Percentiles rank a stretch among this genome's conserved stretches.
These are phyloP conservation scores for Aspergillus hancockii DNA, from an alignment of 495 filamentous ascomycete species.

Conservation along the genomic window DNA sequence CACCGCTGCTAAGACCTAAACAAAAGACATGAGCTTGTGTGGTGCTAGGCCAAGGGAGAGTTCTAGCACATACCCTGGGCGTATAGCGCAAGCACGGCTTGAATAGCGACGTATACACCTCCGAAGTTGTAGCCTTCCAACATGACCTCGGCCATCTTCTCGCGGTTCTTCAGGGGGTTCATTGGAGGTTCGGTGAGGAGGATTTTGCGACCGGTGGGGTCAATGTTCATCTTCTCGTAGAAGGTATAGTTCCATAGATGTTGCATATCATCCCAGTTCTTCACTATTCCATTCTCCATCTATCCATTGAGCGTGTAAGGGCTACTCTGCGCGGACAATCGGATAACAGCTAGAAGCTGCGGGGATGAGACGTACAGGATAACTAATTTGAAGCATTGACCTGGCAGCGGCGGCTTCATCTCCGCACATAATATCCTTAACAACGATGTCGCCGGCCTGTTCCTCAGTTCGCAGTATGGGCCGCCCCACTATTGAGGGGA, in stretches of 20 bases:
- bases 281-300: slow-evolving; percentile 99
- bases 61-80: slow-evolving; percentile 70
- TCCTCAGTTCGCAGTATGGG: slow-evolving; percentile 97
- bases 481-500: slow-evolving; percentile 96
- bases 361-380: slow-evolving; percentile 63
- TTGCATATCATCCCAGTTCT: slow-evolving; percentile 99
- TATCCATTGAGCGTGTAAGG: slow-evolving; percentile 36
- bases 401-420: slow-evolving; percentile 95
- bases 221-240: slow-evolving; percentile 90
- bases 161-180: slow-evolving; percentile 93
- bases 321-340: slow-evolving; percentile 7
- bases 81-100: slow-evolving; percentile 95
- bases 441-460: slow-evolving; percentile 69
- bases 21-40: slow-evolving; percentile 18
- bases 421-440: slow-evolving; percentile 99
- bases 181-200: slow-evolving; percentile 97
- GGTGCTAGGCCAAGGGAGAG: background rate
- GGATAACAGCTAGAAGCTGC: slow-evolving; percentile 8
- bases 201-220: slow-evolving; percentile 92
- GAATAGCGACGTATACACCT: slow-evolving; percentile 97
- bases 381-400: slow-evolving; percentile 96
- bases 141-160: slow-evolving; percentile 98
- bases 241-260: slow-evolving; percentile 99
- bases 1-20: slow-evolving; percentile 85
- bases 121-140: slow-evolving; percentile 95